Base-by-base conservation (phyloP, 2,329 filamentous ascomycete genomes). In the Cladophialophora chaetospira region DNA sequence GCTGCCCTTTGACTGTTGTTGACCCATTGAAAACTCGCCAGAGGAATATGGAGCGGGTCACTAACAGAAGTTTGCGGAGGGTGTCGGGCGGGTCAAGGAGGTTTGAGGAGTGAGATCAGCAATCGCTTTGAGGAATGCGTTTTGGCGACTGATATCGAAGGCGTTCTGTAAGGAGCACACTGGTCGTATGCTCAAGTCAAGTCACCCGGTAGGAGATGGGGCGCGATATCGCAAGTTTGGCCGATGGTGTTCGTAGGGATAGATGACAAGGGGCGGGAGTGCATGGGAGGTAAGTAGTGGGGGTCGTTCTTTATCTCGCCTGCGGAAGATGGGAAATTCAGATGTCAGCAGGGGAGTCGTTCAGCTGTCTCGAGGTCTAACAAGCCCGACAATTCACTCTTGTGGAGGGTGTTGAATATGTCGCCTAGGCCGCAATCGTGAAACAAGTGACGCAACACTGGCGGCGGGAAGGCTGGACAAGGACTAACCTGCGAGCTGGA, bases 1-100 rank as follows among this genome's bases (percentile, higher is more conserved):
- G 28, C 61, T 61, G 66, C 76, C 75, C 68, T 79, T 79, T 65
- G 77, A 79, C 71, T 78, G 77, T 69, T 77, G 75, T 70, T 79
- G 76, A 69, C 77, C 77, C 77, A 79, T 79, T 71, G 67, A 68
- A 69, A 67, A 61, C 65, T 63, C 29, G 38, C 49, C 48, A 38
- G 53, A 23, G 33, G 36, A 28, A 17, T 23, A 28, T 55, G 33
- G 33, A 26, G 23, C 42, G 17, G 42, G 47, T 21, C 51, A 53
- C n/a, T 43, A 55, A 38, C 3, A 53, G 50, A 36, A 42, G 50
- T 33, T 57, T n/a, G 31, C 31, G 23, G 49, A 44, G 23, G 42
- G 47, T 44, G 33, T 47, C 43, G 42, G 15, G 44, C 38, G 43
- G 51, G 60, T 69, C 69, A 71, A 44, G 69, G 69, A 58, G 69